Percentiles rank a stretch among this genome's conserved stretches.
These are phyloP conservation scores for Drechslerella stenobrocha DNA, from an alignment of 2,329 filamentous ascomycete species.

Conservation along the genomic window DNA sequence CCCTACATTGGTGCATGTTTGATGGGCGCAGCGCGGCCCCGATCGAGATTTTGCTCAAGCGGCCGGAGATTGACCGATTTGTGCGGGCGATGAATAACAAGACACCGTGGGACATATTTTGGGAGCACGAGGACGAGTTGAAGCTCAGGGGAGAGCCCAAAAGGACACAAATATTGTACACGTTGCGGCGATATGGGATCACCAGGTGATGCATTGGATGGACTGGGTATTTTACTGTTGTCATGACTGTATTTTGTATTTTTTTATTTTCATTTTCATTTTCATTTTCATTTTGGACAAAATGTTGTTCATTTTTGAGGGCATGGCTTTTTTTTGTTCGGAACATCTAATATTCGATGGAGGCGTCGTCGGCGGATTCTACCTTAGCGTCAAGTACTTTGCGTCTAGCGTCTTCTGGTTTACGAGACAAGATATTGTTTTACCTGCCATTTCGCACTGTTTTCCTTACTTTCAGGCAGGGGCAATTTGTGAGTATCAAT, in stretches of 20 bases:
- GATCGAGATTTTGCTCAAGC: slow-evolving; percentile 29
- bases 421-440: too few species aligned
- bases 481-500: too few species aligned
- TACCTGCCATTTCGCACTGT: too few species aligned
- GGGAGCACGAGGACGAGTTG: slow-evolving; percentile 44
- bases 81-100: slow-evolving; percentile 41
- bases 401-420: too few species aligned
- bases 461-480: too few species aligned
- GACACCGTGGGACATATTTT: slow-evolving; percentile 47
- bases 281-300: too few species aligned
- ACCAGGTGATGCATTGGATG: slow-evolving; percentile 17
- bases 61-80: slow-evolving; percentile 39
- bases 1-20: slow-evolving; percentile 47
- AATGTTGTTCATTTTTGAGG: not conserved
- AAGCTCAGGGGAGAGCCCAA: slow-evolving; percentile 39
- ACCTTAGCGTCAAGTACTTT: too few species aligned
- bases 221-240: not conserved
- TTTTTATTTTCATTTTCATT: too few species aligned
- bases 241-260: too few species aligned
- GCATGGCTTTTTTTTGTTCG: too few species aligned
- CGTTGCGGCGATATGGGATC: slow-evolving; percentile 38
- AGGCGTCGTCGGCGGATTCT: too few species aligned
- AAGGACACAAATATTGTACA: slow-evolving; percentile 43
- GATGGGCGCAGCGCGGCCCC: slow-evolving; percentile 43
- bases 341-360: too few species aligned